Conservation (phyloP, 2,329 filamentous ascomycete genomes). For the Arthrobotrys iridis region DNA sequence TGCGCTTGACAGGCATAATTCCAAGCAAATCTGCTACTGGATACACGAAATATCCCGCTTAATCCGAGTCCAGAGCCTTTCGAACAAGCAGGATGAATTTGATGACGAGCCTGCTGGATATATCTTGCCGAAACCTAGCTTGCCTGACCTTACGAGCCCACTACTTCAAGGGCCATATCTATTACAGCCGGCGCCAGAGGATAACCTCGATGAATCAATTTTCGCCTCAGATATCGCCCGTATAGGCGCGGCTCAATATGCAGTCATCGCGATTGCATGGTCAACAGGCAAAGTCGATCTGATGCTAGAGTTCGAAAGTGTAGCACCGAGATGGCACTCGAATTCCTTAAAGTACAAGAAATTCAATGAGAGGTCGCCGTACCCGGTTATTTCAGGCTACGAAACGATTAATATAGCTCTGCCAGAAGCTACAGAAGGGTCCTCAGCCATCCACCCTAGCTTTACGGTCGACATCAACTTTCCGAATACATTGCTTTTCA, state of each 20-base stretch:
- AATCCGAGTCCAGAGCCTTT: slow-evolving; percentile 38
- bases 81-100: slow-evolving; percentile 26
- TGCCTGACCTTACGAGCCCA: slow-evolving; percentile 49
- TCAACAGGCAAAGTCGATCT: slow-evolving; percentile 51
- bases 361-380: slow-evolving; percentile 45
- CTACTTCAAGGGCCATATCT: slow-evolving; percentile 58
- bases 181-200: slow-evolving; percentile 57
- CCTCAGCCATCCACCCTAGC: slow-evolving; percentile 55
- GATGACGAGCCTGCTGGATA: slow-evolving; percentile 42
- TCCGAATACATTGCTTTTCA: slow-evolving; percentile 55
- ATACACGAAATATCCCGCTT: slow-evolving; percentile 48
- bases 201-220: slow-evolving; percentile 54
- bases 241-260: slow-evolving; percentile 39
- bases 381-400: slow-evolving; percentile 57
- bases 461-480: slow-evolving; percentile 56
- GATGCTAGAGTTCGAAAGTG: slow-evolving; percentile 56
- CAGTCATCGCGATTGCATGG: slow-evolving; percentile 40
- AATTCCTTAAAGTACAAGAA: slow-evolving; percentile 55
- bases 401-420: slow-evolving; percentile 56
- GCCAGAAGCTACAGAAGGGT: slow-evolving; percentile 31
- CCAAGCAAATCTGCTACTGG: slow-evolving; percentile 50
- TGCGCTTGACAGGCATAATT: slow-evolving; percentile 29
- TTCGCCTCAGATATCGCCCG: slow-evolving; percentile 58
- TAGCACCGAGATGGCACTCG: slow-evolving; percentile 57
- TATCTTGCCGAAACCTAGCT: slow-evolving; percentile 28